Percentiles rank a stretch among this genome's conserved stretches.
phyloP scores from a whole-genome alignment of 1,284 basidiomycete species.

The Apiotrichum porosum region DNA sequence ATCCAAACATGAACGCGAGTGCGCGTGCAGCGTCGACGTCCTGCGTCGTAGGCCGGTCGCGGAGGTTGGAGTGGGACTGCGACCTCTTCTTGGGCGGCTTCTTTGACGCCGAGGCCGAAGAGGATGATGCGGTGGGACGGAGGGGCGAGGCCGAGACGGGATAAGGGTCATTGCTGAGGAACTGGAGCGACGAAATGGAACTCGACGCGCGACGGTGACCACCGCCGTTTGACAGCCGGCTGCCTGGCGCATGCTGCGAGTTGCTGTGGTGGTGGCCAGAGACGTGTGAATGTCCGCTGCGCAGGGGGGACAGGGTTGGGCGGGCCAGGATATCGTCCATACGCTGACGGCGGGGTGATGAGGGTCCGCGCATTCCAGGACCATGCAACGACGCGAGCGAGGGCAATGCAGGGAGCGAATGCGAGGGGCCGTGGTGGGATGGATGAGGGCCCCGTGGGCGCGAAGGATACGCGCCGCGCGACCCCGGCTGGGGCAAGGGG shows the following conservation, averaged over 20 bases:
- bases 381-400: constrained; percentile 4
- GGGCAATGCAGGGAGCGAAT: constrained; percentile 16
- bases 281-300: background rate
- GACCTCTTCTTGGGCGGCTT: constrained; percentile 35
- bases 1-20: constrained; percentile 39
- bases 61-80: constrained; percentile 36
- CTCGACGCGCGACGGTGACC: constrained; percentile 15
- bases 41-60: constrained; percentile 29
- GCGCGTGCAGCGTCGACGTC: constrained; percentile 46
- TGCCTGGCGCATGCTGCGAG: background rate
- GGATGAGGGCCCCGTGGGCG: constrained; percentile 5
- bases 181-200: constrained; percentile 9
- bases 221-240: no score
- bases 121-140: constrained; percentile 14
- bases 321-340: constrained; percentile 18
- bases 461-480: constrained; percentile 2
- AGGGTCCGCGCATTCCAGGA: background rate
- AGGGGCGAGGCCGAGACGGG: constrained; percentile 10
- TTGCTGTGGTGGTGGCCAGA: background rate
- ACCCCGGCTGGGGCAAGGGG: constrained; percentile 39
- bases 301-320: constrained; percentile 10
- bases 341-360: constrained; percentile 2
- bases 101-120: constrained; percentile 1
- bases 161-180: constrained; percentile 17
- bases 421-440: constrained; percentile 9